Conservation (phyloP, 257 asterid genomes). For the Plantago major region DNA sequence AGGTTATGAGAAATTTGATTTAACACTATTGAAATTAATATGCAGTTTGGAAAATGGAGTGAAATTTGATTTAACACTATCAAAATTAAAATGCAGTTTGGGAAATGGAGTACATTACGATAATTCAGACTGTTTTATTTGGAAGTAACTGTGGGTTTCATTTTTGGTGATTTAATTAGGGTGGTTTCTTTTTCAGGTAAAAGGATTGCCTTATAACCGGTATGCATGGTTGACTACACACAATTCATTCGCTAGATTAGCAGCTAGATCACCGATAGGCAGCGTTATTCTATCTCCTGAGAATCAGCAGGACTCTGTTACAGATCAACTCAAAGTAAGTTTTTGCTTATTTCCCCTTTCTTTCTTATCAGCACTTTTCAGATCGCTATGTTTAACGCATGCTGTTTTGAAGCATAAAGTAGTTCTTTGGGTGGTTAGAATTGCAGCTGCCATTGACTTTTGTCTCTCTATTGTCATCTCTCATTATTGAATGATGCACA, state of each 20-base stretch:
- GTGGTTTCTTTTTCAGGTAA: conserved; percentile 39
- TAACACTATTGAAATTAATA: not conserved
- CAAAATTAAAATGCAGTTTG: too few species aligned
- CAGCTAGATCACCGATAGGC: conserved; percentile 67
- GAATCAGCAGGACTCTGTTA: conserved; percentile 88
- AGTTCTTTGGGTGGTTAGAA: conserved; percentile 26
- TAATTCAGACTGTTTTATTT: too few species aligned
- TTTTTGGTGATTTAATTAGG: conserved; percentile 19
- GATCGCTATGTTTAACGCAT: conserved; percentile 1
- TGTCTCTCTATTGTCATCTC: conserved; percentile 6
- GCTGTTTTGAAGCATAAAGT: conserved; percentile 13
- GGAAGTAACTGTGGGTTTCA: not conserved
- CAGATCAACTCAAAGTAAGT: conserved; percentile 70
- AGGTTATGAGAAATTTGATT: not conserved
- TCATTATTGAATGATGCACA: conserved; percentile 28
- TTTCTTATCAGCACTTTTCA: not conserved
- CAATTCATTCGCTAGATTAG: conserved; percentile 72
- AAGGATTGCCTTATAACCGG: conserved; percentile 77
- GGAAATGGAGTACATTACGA: too few species aligned
- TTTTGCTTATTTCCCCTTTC: not conserved
- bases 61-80: too few species aligned
- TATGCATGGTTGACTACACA: conserved; percentile 91
- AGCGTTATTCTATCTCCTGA: conserved; percentile 52
- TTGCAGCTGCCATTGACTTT: conserved; percentile 22
- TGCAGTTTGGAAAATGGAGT: too few species aligned